Evolutionary conservation across 768 basidiomycete genomes (phyloP).

Genomic region (Boletus tomentosulus): DNA sequence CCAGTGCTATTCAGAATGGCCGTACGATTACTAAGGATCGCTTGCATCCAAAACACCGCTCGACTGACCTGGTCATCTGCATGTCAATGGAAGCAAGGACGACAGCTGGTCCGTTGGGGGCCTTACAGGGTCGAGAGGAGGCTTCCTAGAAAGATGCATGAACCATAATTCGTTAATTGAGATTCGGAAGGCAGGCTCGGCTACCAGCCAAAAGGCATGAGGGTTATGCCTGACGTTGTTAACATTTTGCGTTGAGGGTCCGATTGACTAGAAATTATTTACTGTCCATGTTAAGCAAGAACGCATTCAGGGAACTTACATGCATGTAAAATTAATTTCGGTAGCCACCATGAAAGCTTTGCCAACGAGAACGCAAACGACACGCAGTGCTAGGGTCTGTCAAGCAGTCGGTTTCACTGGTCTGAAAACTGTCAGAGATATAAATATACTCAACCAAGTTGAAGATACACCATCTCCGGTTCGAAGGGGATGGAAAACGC

Average conservation of each 20-base stretch:
- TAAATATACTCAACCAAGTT: too few species aligned
- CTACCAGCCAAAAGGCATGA: background rate
- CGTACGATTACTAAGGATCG: background rate
- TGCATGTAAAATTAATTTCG: too few species aligned
- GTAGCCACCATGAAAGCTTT: too few species aligned
- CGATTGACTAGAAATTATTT: background rate
- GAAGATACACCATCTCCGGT: too few species aligned
- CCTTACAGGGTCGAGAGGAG: background rate
- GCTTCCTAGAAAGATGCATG: background rate
- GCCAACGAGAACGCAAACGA: too few species aligned
- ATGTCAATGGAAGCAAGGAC: background rate
- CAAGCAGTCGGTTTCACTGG: too few species aligned
- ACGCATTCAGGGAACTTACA: too few species aligned
- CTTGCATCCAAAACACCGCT: background rate
- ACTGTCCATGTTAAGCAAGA: background rate
- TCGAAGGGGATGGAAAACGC: background rate
- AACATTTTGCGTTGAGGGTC: background rate
- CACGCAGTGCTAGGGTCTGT: background rate
- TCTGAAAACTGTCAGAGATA: too few species aligned
- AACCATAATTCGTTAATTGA: background rate
- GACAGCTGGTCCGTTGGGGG: background rate
- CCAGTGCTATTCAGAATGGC: too few species aligned
- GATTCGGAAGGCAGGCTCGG: background rate
- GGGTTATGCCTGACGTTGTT: background rate
- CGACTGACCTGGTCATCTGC: background rate